A percentile compares a stretch with the other conserved stretches of the same genome.
These are phyloP conservation scores for Martiniozyma abietophila DNA, from an alignment of 805 yeast species.

Conservation along the genomic window DNA sequence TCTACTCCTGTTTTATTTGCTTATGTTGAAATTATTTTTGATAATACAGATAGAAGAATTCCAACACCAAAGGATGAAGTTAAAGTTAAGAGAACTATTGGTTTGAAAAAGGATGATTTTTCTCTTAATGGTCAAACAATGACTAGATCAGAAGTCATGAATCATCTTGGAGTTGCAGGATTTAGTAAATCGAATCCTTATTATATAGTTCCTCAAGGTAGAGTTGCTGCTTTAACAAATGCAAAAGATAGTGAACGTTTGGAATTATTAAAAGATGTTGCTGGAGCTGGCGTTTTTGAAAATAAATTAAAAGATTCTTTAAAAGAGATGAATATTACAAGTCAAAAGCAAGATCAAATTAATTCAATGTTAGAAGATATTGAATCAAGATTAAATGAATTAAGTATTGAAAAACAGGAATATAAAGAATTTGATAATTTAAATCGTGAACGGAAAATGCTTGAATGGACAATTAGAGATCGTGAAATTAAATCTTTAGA, in stretches of 20 bases:
- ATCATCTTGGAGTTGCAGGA: slow-evolving; percentile 83
- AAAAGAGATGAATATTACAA: slow-evolving; percentile 70
- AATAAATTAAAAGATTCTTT: slow-evolving; percentile 65
- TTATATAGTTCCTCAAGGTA: slow-evolving; percentile 95
- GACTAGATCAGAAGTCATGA: slow-evolving; percentile 71
- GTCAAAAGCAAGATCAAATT: slow-evolving; percentile 59
- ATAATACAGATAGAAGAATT: slow-evolving; percentile 68
- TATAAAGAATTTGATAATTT: slow-evolving; percentile 58
- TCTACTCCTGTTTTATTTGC: slow-evolving; percentile 87
- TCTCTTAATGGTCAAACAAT: slow-evolving; percentile 74
- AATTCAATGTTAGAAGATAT: slow-evolving; percentile 65
- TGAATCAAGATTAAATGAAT: slow-evolving; percentile 62
- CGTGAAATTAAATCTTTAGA: slow-evolving; percentile 62
- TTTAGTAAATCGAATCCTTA: slow-evolving; percentile 86
- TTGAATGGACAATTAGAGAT: slow-evolving; percentile 68
- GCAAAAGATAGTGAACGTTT: slow-evolving; percentile 82
- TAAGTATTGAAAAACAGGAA: slow-evolving; percentile 73
- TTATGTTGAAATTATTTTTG: slow-evolving; percentile 82
- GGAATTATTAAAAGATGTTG: slow-evolving; percentile 75
- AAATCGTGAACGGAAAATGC: slow-evolving; percentile 58
- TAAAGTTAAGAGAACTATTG: slow-evolving; percentile 77
- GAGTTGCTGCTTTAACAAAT: slow-evolving; percentile 78
- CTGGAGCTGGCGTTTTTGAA: slow-evolving; percentile 92
- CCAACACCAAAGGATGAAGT: slow-evolving; percentile 64
- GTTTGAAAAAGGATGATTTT: slow-evolving; percentile 88